phyloP scores from a whole-genome alignment of 1,139 yeast genomes.

The Kodamaea derodonti region DNA sequence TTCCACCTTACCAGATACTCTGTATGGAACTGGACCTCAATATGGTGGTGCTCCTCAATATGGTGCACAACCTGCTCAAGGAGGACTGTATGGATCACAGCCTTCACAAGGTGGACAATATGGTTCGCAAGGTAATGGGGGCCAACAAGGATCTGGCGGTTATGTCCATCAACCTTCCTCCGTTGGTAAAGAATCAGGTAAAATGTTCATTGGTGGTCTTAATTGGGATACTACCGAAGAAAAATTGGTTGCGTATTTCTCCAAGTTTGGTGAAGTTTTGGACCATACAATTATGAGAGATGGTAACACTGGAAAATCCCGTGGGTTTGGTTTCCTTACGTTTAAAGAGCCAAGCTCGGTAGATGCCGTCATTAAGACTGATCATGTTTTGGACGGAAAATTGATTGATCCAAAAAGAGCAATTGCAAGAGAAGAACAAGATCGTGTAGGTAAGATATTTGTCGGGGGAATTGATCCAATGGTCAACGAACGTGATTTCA shows the following conservation, averaged over 20 bases:
- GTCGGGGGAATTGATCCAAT: constrained; percentile 98
- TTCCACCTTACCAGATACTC: not conserved
- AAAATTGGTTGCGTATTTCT: constrained; percentile 72
- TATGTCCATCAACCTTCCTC: constrained; percentile 29
- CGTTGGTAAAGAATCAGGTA: constrained; percentile 58
- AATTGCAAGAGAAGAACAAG: constrained; percentile 97
- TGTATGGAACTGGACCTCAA: not conserved
- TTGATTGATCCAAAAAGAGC: constrained; percentile 98
- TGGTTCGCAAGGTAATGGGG: too few relatives aligned
- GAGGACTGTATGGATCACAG: not conserved
- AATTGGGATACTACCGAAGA: constrained; percentile 98
- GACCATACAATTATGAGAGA: constrained; percentile 97
- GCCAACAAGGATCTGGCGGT: not conserved
- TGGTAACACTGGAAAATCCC: constrained; percentile 80
- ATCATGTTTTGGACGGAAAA: constrained; percentile 92
- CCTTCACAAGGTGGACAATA: not conserved
- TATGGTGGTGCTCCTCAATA: too few relatives aligned
- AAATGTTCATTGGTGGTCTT: constrained; percentile 97
- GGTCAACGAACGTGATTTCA: constrained; percentile 89
- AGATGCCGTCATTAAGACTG: constrained; percentile 81
- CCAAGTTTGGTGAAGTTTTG: constrained; percentile 84
- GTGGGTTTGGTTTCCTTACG: constrained; percentile 95
- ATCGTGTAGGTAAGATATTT: constrained; percentile 93
- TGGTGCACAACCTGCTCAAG: not conserved
- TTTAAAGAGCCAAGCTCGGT: constrained; percentile 81